Evolutionary conservation across 805 yeast species (phyloP).

Genomic region (Komagataella pseudopastoris): DNA sequence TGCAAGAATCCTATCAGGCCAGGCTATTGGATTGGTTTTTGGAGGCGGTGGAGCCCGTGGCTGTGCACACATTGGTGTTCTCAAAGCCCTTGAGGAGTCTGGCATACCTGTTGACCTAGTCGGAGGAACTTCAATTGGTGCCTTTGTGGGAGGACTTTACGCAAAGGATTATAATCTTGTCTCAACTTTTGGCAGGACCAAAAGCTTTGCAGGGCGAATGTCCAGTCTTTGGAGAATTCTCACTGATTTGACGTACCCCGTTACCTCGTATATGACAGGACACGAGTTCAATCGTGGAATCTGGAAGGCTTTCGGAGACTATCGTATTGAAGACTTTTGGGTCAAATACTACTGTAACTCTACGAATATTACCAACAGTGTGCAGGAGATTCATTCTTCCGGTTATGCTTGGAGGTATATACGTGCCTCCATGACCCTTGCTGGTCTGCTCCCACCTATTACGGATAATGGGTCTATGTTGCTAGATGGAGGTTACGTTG

Average conservation of each 20-base stretch:
- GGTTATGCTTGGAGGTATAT: slow-evolving; percentile 96
- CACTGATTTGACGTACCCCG: slow-evolving; percentile 82
- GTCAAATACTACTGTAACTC: slow-evolving; percentile 78
- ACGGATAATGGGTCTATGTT: slow-evolving; percentile 87
- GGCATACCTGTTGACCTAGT: slow-evolving; percentile 90
- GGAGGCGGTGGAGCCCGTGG: slow-evolving; percentile 99
- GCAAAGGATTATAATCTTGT: slow-evolving; percentile 88
- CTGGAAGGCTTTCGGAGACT: slow-evolving; percentile 93
- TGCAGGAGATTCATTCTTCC: slow-evolving; percentile 85
- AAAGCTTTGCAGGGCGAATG: slow-evolving; percentile 71
- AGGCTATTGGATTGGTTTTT: slow-evolving; percentile 84
- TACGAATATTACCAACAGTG: slow-evolving; percentile 86
- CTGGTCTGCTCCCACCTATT: slow-evolving; percentile 83
- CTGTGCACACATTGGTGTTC: slow-evolving; percentile 79
- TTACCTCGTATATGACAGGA: slow-evolving; percentile 91
- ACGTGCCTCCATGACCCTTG: slow-evolving; percentile 92
- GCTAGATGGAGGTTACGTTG: slow-evolving; percentile 92
- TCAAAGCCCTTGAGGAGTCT: slow-evolving; percentile 79
- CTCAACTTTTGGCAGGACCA: slow-evolving; percentile 81
- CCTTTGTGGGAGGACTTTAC: slow-evolving; percentile 90
- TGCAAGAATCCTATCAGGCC: slow-evolving; percentile 83
- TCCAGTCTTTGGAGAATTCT: slow-evolving; percentile 78
- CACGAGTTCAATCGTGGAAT: slow-evolving; percentile 94
- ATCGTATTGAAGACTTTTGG: slow-evolving; percentile 95
- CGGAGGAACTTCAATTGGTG: slow-evolving; percentile 95